Conservation (phyloP, 257 asterid species). For the Lycium barbarum region DNA sequence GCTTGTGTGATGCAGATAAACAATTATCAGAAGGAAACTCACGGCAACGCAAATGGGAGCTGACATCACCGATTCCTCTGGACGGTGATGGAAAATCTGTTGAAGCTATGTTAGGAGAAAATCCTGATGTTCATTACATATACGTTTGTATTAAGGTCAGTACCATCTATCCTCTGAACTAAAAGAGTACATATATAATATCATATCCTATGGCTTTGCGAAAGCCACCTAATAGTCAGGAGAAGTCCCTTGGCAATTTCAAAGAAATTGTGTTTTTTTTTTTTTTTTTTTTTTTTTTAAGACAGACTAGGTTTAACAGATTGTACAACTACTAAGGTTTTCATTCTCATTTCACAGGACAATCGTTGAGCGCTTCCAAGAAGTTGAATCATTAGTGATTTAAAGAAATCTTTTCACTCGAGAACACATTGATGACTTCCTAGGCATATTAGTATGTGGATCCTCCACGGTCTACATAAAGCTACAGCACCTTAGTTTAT, state of each 20-base stretch:
- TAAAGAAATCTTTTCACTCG: not conserved
- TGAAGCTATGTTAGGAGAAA: constrained; percentile 51
- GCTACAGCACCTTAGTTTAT: not conserved
- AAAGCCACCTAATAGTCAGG: no score
- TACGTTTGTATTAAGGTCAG: constrained; percentile 76
- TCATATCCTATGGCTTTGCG: no score
- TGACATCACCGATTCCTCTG: constrained; percentile 59
- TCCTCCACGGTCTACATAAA: not conserved
- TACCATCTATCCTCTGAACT: not conserved
- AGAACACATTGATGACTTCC: not conserved
- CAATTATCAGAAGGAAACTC: constrained; percentile 49
- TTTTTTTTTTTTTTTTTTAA: no score
- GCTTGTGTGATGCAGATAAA: constrained; percentile 52
- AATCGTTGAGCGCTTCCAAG: not conserved
- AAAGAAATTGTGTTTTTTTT: no score
- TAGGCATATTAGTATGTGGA: not conserved
- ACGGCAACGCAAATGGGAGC: constrained; percentile 42
- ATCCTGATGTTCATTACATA: constrained; percentile 66
- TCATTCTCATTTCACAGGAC: not conserved
- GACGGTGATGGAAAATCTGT: constrained; percentile 49
- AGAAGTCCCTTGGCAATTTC: not conserved
- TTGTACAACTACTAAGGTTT: not conserved
- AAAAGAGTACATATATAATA: not conserved
- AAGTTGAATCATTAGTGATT: not conserved
- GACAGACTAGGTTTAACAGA: not conserved